Conservation (phyloP, 306 rosid genomes). For the Cucurbita argyrosperma region DNA sequence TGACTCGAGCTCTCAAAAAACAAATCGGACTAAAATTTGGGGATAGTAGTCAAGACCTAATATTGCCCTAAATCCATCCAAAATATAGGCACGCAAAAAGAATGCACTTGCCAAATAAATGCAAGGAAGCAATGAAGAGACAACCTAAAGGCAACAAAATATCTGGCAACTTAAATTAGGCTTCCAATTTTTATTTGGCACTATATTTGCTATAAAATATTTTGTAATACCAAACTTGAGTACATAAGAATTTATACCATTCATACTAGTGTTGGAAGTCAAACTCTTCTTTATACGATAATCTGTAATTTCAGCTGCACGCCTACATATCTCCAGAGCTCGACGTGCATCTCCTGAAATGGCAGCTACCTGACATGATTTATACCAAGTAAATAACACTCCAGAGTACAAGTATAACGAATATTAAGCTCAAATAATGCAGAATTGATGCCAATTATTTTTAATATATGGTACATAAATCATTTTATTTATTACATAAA, state of each 20-base stretch:
- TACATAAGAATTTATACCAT: conserved; percentile 30
- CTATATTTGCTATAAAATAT: background rate
- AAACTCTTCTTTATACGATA: conserved; percentile 39
- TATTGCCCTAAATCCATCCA: background rate
- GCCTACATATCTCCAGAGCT: conserved; percentile 83
- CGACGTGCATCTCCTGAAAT: conserved; percentile 98
- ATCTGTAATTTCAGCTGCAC: conserved; percentile 90
- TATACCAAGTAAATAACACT: conserved; percentile 2
- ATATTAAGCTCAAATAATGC: background rate
- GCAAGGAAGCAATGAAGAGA: background rate
- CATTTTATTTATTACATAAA: background rate
- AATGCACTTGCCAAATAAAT: background rate
- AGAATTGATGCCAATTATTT: background rate
- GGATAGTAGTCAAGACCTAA: background rate
- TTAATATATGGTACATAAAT: background rate
- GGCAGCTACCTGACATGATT: conserved; percentile 67
- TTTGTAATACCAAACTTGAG: background rate
- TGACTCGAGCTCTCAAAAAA: no score
- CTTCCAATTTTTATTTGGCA: background rate
- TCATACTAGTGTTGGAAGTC: conserved; percentile 19
- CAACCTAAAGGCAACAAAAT: background rate
- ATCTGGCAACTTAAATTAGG: background rate
- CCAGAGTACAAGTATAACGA: background rate
- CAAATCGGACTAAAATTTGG: background rate
- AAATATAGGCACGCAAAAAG: background rate